These are phyloP conservation scores for Cinnamomum micranthum DNA, from an alignment of 164 flowering plant species.

Conservation along the genomic window DNA sequence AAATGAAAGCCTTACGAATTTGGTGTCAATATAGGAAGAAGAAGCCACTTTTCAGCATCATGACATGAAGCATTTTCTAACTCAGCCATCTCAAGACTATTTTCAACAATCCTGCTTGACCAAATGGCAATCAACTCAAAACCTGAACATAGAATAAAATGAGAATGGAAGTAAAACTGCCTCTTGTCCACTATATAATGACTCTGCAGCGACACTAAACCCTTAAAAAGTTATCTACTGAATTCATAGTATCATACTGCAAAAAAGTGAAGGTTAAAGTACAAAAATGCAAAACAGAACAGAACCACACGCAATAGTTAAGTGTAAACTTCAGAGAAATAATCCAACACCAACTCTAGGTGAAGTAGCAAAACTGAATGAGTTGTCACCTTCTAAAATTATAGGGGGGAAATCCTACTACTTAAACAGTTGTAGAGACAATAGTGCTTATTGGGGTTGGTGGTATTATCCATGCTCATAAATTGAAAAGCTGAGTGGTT, in stretches of 20 bases:
- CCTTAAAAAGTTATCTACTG: neutral
- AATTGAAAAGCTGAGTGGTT: neutral
- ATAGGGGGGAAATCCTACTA: neutral
- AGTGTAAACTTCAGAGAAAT: neutral
- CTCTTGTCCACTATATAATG: neutral
- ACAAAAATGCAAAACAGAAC: neutral
- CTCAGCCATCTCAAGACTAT: constrained; percentile 90
- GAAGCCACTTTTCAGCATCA: constrained; percentile 82
- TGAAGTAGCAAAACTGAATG: neutral
- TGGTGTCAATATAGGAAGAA: constrained; percentile 52
- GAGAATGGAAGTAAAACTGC: neutral
- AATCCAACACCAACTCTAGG: neutral
- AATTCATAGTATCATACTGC: neutral
- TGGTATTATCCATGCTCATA: neutral
- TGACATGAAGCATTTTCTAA: constrained; percentile 81
- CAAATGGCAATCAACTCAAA: constrained; percentile 71
- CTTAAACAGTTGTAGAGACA: neutral
- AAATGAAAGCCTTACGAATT: constrained; percentile 46
- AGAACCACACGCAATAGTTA: neutral
- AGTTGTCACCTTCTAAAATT: neutral
- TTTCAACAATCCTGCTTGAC: constrained; percentile 69
- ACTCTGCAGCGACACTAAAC: neutral
- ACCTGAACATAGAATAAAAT: constrained; percentile 38
- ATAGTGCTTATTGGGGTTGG: neutral
- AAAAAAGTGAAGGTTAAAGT: neutral